Evolutionary conservation across 352 stramenopile genomes (phyloP).

Genomic region (Blastocystis sp.): DNA sequence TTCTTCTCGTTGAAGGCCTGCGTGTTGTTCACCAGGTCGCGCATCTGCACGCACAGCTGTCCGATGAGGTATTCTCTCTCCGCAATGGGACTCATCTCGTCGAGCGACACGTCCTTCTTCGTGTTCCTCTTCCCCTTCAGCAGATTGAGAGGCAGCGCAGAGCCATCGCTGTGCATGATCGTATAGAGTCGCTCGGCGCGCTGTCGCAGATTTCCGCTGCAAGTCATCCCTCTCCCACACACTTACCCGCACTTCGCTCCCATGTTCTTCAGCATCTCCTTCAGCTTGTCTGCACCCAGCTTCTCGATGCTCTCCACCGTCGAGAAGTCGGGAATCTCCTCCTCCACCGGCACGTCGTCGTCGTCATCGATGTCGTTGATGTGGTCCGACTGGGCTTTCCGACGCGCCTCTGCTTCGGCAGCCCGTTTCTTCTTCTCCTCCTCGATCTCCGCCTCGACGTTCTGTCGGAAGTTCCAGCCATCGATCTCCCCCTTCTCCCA

Average conservation of each 20-base stretch:
- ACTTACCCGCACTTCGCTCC: slow-evolving; percentile 30
- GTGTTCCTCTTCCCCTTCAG: background rate
- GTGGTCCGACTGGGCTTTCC: background rate
- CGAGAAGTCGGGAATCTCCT: slow-evolving; percentile 61
- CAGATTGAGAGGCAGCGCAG: background rate
- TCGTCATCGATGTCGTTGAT: slow-evolving; percentile 61
- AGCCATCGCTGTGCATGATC: background rate
- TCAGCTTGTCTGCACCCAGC: background rate
- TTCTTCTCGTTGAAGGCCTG: slow-evolving; percentile 78
- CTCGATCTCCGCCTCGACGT: background rate
- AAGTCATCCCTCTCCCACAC: background rate
- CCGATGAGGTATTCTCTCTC: slow-evolving; percentile 44
- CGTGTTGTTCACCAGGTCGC: slow-evolving; percentile 74
- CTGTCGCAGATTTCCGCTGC: slow-evolving; percentile 54
- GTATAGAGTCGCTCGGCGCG: slow-evolving; percentile 60
- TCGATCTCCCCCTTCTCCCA: slow-evolving; percentile 10
- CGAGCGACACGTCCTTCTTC: slow-evolving; percentile 39
- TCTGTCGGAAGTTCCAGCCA: slow-evolving; percentile 18
- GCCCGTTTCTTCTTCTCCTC: background rate
- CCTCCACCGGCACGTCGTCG: slow-evolving; percentile 65
- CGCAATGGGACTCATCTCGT: slow-evolving; percentile 18
- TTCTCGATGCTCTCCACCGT: background rate
- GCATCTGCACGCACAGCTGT: slow-evolving; percentile 50
- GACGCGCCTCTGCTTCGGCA: background rate
- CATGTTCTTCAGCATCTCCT: background rate